Conservation (phyloP, 106 monocot species). For the Platanthera zijinensis region DNA sequence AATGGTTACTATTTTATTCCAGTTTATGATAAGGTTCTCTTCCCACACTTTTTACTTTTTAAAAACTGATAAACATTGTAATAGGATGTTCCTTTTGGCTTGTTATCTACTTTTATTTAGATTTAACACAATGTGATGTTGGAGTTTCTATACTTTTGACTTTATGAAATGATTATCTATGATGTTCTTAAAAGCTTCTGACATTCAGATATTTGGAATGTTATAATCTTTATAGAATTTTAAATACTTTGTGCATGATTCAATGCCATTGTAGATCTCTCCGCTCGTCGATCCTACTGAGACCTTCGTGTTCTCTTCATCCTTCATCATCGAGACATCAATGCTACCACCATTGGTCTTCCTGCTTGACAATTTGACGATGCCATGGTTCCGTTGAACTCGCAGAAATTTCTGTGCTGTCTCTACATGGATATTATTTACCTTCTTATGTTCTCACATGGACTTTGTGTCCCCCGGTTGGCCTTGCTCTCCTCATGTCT, state of each 20-base stretch:
- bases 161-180: background rate
- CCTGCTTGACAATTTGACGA: too few species aligned
- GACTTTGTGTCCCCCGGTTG: too few species aligned
- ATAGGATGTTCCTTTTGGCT: background rate
- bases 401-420: too few species aligned
- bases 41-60: background rate
- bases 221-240: background rate
- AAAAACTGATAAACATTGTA: background rate
- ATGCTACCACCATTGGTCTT: too few species aligned
- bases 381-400: too few species aligned
- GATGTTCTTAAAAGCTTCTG: background rate
- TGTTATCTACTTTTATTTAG: background rate
- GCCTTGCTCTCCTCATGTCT: too few species aligned
- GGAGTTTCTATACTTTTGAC: background rate
- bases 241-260: background rate
- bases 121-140: background rate
- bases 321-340: too few species aligned
- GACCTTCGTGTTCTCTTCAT: too few species aligned
- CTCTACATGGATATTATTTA: too few species aligned
- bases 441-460: too few species aligned
- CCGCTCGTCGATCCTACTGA: too few species aligned
- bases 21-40: constrained; percentile 82
- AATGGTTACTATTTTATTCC: constrained; percentile 99
- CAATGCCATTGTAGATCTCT: background rate
- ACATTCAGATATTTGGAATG: background rate